A percentile compares a stretch with the other conserved stretches of the same genome.
Evolutionary conservation across 1,284 basidiomycete genomes (phyloP).

Genomic region (Phellopilus nigrolimitatus): DNA sequence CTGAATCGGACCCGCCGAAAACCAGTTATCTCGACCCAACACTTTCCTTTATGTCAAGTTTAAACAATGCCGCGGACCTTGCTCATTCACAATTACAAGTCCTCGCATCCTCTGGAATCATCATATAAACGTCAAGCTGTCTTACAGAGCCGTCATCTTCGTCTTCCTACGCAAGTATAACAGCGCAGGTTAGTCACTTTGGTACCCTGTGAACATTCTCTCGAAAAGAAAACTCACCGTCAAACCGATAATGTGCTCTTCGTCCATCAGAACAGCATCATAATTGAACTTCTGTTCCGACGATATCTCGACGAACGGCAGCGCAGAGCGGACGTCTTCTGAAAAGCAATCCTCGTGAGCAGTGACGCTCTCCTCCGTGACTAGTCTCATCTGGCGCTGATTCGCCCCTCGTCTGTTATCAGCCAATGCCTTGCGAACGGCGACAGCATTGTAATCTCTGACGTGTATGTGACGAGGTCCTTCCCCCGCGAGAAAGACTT

Average conservation of each 20-base stretch:
- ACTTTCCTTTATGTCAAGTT: neutral
- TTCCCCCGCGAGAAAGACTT: constrained; percentile 28
- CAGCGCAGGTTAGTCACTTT: neutral
- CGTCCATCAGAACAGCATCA: constrained; percentile 43
- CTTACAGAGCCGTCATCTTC: constrained; percentile 18
- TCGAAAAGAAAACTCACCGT: constrained; percentile 9
- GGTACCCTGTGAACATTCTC: neutral
- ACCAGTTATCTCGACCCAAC: neutral
- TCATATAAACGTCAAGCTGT: constrained; percentile 16
- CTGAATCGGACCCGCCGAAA: no score
- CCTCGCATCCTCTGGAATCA: constrained; percentile 14
- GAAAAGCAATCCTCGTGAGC: constrained; percentile 17
- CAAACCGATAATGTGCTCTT: constrained; percentile 43
- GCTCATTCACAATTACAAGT: constrained; percentile 7
- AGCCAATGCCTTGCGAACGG: constrained; percentile 1
- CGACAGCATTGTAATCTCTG: constrained; percentile 36
- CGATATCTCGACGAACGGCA: constrained; percentile 35
- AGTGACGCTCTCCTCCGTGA: constrained; percentile 7
- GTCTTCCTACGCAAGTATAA: constrained; percentile 13
- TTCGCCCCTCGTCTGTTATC: neutral
- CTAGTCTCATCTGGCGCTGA: no score
- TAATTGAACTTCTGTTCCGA: constrained; percentile 31
- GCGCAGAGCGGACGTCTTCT: constrained; percentile 26
- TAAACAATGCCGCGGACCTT: neutral
- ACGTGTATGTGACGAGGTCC: constrained; percentile 27